A percentile compares a stretch with the other conserved stretches of the same genome.
These are phyloP conservation scores for Torulaspora franciscae DNA, from an alignment of 805 yeast genomes.

Conservation along the genomic window DNA sequence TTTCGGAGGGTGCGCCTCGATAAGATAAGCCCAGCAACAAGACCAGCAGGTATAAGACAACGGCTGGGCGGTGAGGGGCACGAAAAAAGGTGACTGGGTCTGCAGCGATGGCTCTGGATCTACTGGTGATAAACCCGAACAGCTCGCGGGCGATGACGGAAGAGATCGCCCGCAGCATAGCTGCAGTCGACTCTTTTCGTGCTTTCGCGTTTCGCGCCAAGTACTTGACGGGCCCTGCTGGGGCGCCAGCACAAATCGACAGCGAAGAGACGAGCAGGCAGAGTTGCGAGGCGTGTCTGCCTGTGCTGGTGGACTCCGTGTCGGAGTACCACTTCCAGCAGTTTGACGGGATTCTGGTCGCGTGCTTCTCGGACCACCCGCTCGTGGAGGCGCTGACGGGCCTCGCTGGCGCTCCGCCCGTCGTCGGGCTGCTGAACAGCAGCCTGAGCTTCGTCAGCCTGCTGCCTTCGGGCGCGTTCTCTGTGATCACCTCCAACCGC, in stretches of 20 bases:
- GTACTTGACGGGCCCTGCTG: constrained; percentile 24
- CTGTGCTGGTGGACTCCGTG: constrained; percentile 13
- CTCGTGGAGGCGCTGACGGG: constrained; percentile 15
- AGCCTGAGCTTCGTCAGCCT: constrained; percentile 18
- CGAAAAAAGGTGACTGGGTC: background rate
- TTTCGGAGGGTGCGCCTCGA: background rate
- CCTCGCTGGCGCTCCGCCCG: constrained; percentile 11
- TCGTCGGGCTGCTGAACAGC: constrained; percentile 21
- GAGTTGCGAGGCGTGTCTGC: constrained; percentile 22
- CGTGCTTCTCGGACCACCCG: constrained; percentile 30
- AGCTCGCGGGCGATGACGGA: constrained; percentile 25
- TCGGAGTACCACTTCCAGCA: constrained; percentile 14
- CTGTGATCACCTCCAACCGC: constrained; percentile 26
- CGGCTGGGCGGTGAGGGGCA: background rate
- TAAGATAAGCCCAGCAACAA: background rate
- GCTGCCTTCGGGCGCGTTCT: constrained; percentile 15
- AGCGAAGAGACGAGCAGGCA: constrained; percentile 17
- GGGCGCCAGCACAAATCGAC: constrained; percentile 25
- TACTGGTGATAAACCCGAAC: constrained; percentile 27
- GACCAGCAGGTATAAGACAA: background rate
- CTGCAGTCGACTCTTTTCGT: constrained; percentile 6
- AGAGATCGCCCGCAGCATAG: constrained; percentile 15
- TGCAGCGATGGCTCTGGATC: constrained; percentile 2
- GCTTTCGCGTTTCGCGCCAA: background rate
- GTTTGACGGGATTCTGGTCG: constrained; percentile 25